These are phyloP conservation scores for Cymbidium sinense DNA, from an alignment of 106 monocot genomes.

Conservation along the genomic window DNA sequence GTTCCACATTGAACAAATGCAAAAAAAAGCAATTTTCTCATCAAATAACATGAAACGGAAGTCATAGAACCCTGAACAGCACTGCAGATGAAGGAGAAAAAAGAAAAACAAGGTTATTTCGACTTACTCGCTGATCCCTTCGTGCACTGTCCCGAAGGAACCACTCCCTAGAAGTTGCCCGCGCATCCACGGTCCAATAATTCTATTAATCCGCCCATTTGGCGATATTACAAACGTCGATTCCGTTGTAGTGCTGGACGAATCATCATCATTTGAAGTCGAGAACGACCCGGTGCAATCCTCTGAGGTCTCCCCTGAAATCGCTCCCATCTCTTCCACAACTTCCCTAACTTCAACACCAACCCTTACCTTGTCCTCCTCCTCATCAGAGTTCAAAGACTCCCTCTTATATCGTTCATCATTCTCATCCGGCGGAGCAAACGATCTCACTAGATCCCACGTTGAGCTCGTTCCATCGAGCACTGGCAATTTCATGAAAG, in stretches of 20 bases:
- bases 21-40: no score
- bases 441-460: slow-evolving; percentile 36
- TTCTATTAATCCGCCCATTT: slow-evolving; percentile 40
- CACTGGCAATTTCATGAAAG: slow-evolving; percentile 7
- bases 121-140: slow-evolving; percentile 85
- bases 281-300: slow-evolving; percentile 45
- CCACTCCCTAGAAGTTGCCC: slow-evolving; percentile 78
- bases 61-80: neutral
- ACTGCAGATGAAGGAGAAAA: neutral
- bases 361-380: slow-evolving; percentile 13
- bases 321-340: slow-evolving; percentile 16
- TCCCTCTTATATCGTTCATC: neutral
- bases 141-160: slow-evolving; percentile 86
- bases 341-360: slow-evolving; percentile 1
- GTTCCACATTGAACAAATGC: no score
- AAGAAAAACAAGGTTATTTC: neutral
- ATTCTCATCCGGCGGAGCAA: slow-evolving; percentile 28
- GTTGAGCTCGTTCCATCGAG: slow-evolving; percentile 19
- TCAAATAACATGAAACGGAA: no score
- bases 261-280: slow-evolving; percentile 57
- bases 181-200: slow-evolving; percentile 53
- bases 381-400: slow-evolving; percentile 1
- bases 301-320: slow-evolving; percentile 23
- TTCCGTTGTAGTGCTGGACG: slow-evolving; percentile 70
- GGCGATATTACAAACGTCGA: slow-evolving; percentile 35